Conservation (phyloP, 2,329 filamentous ascomycete genomes). For the Trichoderma hamatum region DNA sequence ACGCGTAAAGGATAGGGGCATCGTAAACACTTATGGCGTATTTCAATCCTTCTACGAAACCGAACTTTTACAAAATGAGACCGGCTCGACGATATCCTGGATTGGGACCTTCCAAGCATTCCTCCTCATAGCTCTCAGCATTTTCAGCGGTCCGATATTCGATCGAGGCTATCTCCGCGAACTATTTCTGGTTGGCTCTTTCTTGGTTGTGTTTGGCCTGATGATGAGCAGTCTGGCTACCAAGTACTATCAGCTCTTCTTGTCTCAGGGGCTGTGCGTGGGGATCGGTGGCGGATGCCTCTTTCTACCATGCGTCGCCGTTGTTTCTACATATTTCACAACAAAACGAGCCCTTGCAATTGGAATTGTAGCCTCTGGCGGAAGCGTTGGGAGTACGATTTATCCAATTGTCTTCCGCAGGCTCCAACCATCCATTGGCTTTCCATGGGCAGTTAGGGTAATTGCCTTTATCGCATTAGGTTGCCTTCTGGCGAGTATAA, state of each 20-base stretch:
- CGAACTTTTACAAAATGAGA: slow-evolving; percentile 15
- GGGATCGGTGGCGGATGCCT: slow-evolving; percentile 48
- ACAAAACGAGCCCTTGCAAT: slow-evolving; percentile 46
- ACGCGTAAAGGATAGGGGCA: slow-evolving; percentile 33
- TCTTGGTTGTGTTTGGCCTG: slow-evolving; percentile 44
- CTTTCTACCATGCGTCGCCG: slow-evolving; percentile 44
- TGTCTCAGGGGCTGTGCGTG: slow-evolving; percentile 28
- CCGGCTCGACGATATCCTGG: slow-evolving; percentile 40
- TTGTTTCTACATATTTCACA: slow-evolving; percentile 43
- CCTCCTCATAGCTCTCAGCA: slow-evolving; percentile 42
- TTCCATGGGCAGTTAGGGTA: slow-evolving; percentile 38
- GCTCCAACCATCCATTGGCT: slow-evolving; percentile 38
- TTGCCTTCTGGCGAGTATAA: neutral
- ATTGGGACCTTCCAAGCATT: slow-evolving; percentile 45
- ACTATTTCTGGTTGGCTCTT: slow-evolving; percentile 39
- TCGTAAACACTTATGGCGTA: slow-evolving; percentile 42
- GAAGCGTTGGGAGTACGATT: slow-evolving; percentile 43
- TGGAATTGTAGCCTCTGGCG: slow-evolving; percentile 48
- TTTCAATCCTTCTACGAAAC: slow-evolving; percentile 41
- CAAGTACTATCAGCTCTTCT: slow-evolving; percentile 45
- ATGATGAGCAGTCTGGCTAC: slow-evolving; percentile 43
- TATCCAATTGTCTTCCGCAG: slow-evolving; percentile 44
- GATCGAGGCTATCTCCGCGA: slow-evolving; percentile 44
- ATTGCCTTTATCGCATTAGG: neutral
- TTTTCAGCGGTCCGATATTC: slow-evolving; percentile 44